These are phyloP conservation scores for Globisporangium solare DNA, from an alignment of 352 stramenopile genomes.

Conservation along the genomic window DNA sequence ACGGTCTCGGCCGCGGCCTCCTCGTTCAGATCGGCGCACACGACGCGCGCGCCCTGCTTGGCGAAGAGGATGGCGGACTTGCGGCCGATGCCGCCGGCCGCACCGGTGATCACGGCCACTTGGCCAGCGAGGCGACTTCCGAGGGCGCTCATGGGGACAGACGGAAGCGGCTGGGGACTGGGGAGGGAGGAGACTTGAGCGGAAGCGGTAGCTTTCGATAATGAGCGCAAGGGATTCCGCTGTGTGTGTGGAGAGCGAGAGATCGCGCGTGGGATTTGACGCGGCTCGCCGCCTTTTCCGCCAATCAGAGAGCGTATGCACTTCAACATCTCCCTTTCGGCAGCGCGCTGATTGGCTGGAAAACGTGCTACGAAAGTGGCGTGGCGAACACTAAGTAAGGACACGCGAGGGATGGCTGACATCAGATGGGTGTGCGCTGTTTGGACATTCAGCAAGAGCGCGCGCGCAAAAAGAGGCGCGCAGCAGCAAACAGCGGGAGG, in stretches of 20 bases:
- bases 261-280: neutral
- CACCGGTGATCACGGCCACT: conserved; percentile 81
- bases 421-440: too few species aligned
- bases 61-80: conserved; percentile 82
- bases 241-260: neutral
- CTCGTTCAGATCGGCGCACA: conserved; percentile 78
- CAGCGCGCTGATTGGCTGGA: neutral
- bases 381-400: neutral
- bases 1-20: conserved; percentile 60
- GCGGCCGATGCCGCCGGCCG: conserved; percentile 76
- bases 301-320: neutral
- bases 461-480: too few species aligned
- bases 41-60: conserved; percentile 70
- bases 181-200: neutral
- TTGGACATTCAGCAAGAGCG: too few species aligned
- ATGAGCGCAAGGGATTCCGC: neutral
- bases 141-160: conserved; percentile 38
- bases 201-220: conserved; percentile 5
- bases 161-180: neutral
- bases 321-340: neutral
- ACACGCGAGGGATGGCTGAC: too few species aligned
- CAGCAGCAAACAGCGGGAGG: too few species aligned
- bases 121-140: conserved; percentile 58
- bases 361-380: neutral
- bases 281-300: neutral